These are phyloP conservation scores for Plasmodium billcollinsi DNA, from an alignment of 169 alveolate species.

Conservation along the genomic window DNA sequence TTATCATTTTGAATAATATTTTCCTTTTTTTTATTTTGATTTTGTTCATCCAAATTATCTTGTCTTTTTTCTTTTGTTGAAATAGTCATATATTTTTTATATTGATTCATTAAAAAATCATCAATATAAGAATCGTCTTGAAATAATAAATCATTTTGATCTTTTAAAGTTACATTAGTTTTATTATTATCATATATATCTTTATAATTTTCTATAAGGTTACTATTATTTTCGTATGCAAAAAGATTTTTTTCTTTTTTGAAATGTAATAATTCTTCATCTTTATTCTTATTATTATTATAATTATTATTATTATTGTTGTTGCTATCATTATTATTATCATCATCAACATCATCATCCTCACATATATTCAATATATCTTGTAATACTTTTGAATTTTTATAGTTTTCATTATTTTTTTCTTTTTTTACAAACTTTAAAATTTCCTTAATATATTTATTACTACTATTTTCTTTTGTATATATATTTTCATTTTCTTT, in stretches of 20 bases:
- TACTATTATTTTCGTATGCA: background rate
- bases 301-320: too few species aligned
- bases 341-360: background rate
- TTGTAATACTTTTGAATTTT: too few species aligned
- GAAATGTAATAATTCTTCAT: too few species aligned
- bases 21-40: slow-evolving; percentile 3
- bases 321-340: background rate
- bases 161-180: background rate
- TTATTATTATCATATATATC: background rate
- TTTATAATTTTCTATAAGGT: slow-evolving; percentile 1
- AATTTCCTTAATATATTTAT: too few species aligned
- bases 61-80: slow-evolving; percentile 9
- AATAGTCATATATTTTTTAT: slow-evolving; percentile 24
- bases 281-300: too few species aligned
- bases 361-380: background rate
- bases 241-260: too few species aligned
- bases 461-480: too few species aligned
- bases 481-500: too few species aligned
- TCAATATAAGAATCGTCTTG: slow-evolving; percentile 7
- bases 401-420: too few species aligned
- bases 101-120: slow-evolving; percentile 28
- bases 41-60: background rate
- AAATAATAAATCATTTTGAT: slow-evolving; percentile 16
- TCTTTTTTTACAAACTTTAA: too few species aligned
- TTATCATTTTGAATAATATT: background rate